Evolutionary conservation across 1,284 basidiomycete genomes (phyloP).

Genomic region (Marasmius oreades): DNA sequence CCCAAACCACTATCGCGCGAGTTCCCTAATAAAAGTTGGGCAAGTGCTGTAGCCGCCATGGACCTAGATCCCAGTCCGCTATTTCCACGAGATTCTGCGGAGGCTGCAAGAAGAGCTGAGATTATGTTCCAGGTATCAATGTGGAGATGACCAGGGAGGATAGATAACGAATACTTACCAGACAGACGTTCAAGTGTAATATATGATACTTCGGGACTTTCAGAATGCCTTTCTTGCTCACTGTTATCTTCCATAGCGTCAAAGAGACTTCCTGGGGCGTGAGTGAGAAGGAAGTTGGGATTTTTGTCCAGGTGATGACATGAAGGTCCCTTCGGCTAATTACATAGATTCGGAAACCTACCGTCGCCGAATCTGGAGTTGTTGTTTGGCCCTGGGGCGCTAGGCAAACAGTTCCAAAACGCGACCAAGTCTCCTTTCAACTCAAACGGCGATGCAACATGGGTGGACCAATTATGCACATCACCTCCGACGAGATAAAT

Average conservation of each 20-base stretch:
- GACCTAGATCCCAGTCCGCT: neutral
- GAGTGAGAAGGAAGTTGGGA: neutral
- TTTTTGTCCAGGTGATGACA: neutral
- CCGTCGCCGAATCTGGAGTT: neutral
- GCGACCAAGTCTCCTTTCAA: neutral
- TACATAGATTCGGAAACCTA: neutral
- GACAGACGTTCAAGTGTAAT: neutral
- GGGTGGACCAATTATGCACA: slow-evolving; percentile 34
- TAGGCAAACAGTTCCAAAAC: neutral
- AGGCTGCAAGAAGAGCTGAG: neutral
- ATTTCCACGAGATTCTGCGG: neutral
- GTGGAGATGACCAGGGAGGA: slow-evolving; percentile 1
- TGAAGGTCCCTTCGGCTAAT: neutral
- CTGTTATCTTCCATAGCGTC: neutral
- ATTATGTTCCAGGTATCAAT: neutral
- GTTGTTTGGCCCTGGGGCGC: neutral
- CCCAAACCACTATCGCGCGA: neutral
- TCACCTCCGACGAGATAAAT: slow-evolving; percentile 82
- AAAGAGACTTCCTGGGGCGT: neutral
- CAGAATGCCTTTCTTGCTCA: neutral
- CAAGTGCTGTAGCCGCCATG: slow-evolving; percentile 1
- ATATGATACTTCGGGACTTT: neutral
- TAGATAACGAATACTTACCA: slow-evolving; percentile 2
- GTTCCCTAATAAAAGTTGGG: slow-evolving; percentile 21
- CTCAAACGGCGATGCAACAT: neutral